A percentile compares a stretch with the other conserved stretches of the same genome.
Conservation (phyloP, 1,284 basidiomycete species). For the Cutaneotrichosporon curvatum region DNA sequence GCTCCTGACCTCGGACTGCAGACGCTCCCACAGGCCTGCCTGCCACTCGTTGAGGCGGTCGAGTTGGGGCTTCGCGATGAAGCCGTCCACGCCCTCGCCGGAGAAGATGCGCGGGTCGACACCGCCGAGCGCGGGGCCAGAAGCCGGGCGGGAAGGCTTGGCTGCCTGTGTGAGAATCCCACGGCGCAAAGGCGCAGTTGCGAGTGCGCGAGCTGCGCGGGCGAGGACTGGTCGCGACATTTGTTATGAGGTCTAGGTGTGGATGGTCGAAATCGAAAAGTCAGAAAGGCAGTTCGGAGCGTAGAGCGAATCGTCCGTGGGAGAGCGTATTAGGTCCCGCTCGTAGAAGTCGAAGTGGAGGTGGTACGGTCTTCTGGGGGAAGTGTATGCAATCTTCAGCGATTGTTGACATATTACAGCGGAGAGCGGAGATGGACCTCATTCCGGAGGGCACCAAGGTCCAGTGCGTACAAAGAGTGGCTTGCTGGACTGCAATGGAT, state of each 20-base stretch:
- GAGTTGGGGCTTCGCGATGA: constrained; percentile 32
- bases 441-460: constrained; percentile 10
- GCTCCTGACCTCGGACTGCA: constrained; percentile 41
- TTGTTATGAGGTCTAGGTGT: background rate
- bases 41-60: constrained; percentile 40
- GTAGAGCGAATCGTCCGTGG: constrained; percentile 4
- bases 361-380: no score
- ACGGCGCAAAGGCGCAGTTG: background rate
- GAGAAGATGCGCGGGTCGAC: constrained; percentile 35
- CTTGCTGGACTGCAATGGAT: no score
- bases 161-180: constrained; percentile 3
- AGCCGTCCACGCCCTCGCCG: constrained; percentile 24
- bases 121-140: constrained; percentile 11
- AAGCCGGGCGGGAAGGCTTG: background rate
- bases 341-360: no score
- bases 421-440: background rate
- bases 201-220: constrained; percentile 3
- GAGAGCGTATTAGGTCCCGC: constrained; percentile 1
- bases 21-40: constrained; percentile 38
- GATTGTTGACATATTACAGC: background rate
- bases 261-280: constrained; percentile 6
- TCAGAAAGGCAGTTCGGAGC: background rate
- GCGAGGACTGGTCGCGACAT: constrained; percentile 9
- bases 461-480: no score
- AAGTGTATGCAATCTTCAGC: no score